Evolutionary conservation across 1,284 basidiomycete species (phyloP), one percentile per base, ranked within the genome.

Genomic region (Melampsora larici-populina): DNA sequence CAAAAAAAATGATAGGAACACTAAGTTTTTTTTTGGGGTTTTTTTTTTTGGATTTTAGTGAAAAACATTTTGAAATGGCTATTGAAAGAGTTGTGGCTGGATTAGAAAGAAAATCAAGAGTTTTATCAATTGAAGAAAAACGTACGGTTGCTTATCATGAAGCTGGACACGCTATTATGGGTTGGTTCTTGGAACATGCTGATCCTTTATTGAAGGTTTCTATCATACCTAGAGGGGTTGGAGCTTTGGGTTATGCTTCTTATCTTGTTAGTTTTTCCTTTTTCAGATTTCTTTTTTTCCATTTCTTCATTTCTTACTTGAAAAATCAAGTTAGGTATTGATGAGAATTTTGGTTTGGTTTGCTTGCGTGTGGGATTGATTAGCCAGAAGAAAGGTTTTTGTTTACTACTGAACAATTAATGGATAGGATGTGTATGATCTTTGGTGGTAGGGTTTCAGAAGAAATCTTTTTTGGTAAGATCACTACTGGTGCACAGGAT

Each of bases 71-170:
- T 84, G 96, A 98, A 83, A 92, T 91, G 78, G 96, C 97, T 11
- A 98, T 99, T 80, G 96, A 99, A 87, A 89, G 96, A 78, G 97
- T 99, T 67, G 96, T 99, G 81, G 96, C 94, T 76, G 97, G 97
- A 70, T 86, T 99, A 80, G 96, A 99, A 88, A 88, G 93, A 84
- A 98, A 98, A 89, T 94, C 91, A 80, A 88, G 95, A 79, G 92
- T 99, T 55, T 86, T 99, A 67, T 94, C 92, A 81, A 89, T 91
- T 55, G 93, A 97, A 81, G 97, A 99, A 88, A 99, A 99, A 90
- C 95, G 90, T 86, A 98, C 93, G 0, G 96, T 99, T 46, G 97
- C 97, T 2, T 98, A 99, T 84, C 97, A 99, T 84, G 97, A 99
- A 87, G 97, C 97, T 46, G 97, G 96, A 0, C 96, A 99, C 85